Percentiles rank a stretch among this genome's conserved stretches.
These are phyloP conservation scores for Nakazawaea anatomiae DNA, from an alignment of 805 yeast genomes.

Conservation along the genomic window DNA sequence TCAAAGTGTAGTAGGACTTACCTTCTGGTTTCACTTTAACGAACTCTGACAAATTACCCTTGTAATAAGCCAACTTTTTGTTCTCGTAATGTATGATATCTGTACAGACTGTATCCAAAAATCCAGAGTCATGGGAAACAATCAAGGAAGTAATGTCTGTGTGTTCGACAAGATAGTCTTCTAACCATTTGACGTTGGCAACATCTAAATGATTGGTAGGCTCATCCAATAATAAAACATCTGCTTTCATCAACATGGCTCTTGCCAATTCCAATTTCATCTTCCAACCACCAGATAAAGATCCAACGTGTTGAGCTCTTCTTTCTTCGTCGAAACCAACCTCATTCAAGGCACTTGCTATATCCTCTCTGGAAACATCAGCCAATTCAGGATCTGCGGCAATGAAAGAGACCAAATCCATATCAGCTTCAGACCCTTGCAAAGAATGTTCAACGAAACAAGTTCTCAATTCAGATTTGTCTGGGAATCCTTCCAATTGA, in stretches of 20 bases:
- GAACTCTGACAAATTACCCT: slow-evolving; percentile 90
- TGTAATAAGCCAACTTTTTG: slow-evolving; percentile 90
- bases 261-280: slow-evolving; percentile 98
- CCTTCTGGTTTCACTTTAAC: slow-evolving; percentile 95
- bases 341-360: slow-evolving; percentile 65
- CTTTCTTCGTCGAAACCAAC: slow-evolving; percentile 94
- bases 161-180: slow-evolving; percentile 78
- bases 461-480: slow-evolving; percentile 76
- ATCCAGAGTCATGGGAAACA: slow-evolving; percentile 97
- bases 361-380: slow-evolving; percentile 59
- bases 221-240: slow-evolving; percentile 89
- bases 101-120: slow-evolving; percentile 92
- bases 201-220: slow-evolving; percentile 99
- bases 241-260: slow-evolving; percentile 97
- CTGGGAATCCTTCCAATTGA: slow-evolving; percentile 96
- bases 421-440: slow-evolving; percentile 90
- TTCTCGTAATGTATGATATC: slow-evolving; percentile 95
- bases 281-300: slow-evolving; percentile 98
- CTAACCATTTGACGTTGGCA: slow-evolving; percentile 86
- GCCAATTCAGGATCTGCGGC: slow-evolving; percentile 81
- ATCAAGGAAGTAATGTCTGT: slow-evolving; percentile 88
- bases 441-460: slow-evolving; percentile 96
- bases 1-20: slow-evolving; percentile 87
- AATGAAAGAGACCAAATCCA: slow-evolving; percentile 83
- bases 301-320: slow-evolving; percentile 86